Evolutionary conservation across 2,329 filamentous ascomycete species (phyloP), one percentile per base, ranked within the genome.

Genomic region (Fusarium sp.): DNA sequence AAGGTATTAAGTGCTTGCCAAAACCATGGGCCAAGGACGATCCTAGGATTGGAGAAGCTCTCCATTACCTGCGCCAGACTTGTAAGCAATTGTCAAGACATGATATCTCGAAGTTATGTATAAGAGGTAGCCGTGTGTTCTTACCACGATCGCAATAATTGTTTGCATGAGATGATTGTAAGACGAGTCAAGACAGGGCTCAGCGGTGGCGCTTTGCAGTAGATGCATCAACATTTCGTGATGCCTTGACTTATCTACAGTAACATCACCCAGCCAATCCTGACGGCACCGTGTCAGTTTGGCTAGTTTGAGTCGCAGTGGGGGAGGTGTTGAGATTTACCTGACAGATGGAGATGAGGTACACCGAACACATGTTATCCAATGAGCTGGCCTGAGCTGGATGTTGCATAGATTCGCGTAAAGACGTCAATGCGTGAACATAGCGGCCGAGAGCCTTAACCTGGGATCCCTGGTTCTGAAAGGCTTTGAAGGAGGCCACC

Each of bases 301-400:
- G 9, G 6, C 11, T 3, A 4, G 6, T 0, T 22, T 0, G 0
- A 0, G 5, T 3, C 2, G 1, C 0, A 0, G 3, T 0, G 3
- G 2, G 0, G 15, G 8, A 3, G 0, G 0, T 22, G 3, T 3
- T 9, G 7, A n/a, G 10, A 10, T 42, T 25, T 1, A 36, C 56
- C 26, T 61, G 58, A 0, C 56, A 61, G 2, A 61, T 61, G 0
- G 56, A 53, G 4, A 61, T 29, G 0, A 61, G 8, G 12, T 61
- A 61, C 0, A 61, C 55, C 0, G 58, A 24, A 3, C 56, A 61
- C 58, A 61, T 61, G 2, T 49, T 55, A 6, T 61, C 48, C 1
- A n/a, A 6, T 5, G 47, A 46, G 12, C n/a, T 25, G 0, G 29
- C 35, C 7, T 13, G n/a, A 0, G 5, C 3, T 3, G 43, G 22